These are phyloP conservation scores for Fusarium irregulare DNA, from an alignment of 2,329 filamentous ascomycete species.

Conservation along the genomic window DNA sequence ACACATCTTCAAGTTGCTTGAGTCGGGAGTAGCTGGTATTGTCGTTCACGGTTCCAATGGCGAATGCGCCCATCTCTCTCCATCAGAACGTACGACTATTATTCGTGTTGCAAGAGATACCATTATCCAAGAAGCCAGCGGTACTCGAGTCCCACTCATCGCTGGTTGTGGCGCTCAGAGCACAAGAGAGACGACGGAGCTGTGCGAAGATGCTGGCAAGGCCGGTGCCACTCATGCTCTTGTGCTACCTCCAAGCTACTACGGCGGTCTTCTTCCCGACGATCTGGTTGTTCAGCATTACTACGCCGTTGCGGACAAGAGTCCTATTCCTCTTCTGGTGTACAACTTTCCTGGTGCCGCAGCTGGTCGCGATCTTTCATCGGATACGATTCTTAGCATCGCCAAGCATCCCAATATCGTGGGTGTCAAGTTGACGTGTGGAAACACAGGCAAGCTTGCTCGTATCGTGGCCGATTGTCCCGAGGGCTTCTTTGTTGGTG, in stretches of 20 bases:
- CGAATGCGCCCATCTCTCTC: constrained; percentile 82
- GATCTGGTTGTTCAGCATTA: constrained; percentile 66
- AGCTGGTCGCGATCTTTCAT: constrained; percentile 69
- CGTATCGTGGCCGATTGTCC: constrained; percentile 58
- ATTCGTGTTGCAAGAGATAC: constrained; percentile 64
- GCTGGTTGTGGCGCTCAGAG: constrained; percentile 82
- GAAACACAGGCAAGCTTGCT: constrained; percentile 72
- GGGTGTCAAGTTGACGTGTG: constrained; percentile 73
- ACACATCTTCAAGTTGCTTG: constrained; percentile 59
- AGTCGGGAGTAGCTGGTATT: constrained; percentile 78
- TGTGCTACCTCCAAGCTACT: constrained; percentile 82
- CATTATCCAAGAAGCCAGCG: constrained; percentile 43
- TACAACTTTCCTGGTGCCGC: constrained; percentile 75
- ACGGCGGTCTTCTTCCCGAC: constrained; percentile 73
- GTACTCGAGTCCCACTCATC: constrained; percentile 61
- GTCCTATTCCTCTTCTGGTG: constrained; percentile 70
- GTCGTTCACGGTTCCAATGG: constrained; percentile 87
- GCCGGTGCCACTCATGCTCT: constrained; percentile 81
- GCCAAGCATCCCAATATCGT: constrained; percentile 68
- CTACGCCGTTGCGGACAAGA: constrained; percentile 68
- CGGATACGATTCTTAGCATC: constrained; percentile 67
- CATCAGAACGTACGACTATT: constrained; percentile 75
- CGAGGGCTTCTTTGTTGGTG: constrained; percentile 50
- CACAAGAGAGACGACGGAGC: constrained; percentile 77
- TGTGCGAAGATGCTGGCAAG: constrained; percentile 76